phyloP scores from a whole-genome alignment of 2,329 filamentous ascomycete genomes.

The Lachnellula hyalina region DNA sequence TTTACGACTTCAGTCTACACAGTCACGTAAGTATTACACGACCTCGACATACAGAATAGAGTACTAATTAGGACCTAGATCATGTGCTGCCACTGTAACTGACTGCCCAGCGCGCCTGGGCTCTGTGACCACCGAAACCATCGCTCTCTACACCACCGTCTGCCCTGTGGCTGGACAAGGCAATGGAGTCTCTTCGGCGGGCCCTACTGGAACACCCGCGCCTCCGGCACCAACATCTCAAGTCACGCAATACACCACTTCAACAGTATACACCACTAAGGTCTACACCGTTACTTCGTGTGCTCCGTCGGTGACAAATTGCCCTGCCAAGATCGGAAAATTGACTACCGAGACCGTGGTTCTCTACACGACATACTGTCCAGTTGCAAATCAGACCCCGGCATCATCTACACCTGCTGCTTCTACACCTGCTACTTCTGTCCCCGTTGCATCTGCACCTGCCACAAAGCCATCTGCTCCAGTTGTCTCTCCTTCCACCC shows the following conservation, averaged over 20 bases:
- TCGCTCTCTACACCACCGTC: slow-evolving; percentile 34
- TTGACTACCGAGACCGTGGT: slow-evolving; percentile 25
- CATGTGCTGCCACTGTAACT: slow-evolving; percentile 26
- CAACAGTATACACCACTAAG: slow-evolving; percentile 46
- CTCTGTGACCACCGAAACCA: slow-evolving; percentile 32
- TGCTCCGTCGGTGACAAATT: slow-evolving; percentile 23
- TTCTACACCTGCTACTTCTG: background rate
- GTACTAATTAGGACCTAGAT: background rate
- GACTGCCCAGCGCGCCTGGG: slow-evolving; percentile 24
- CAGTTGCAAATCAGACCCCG: slow-evolving; percentile 7
- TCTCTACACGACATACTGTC: slow-evolving; percentile 25
- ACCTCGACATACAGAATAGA: background rate
- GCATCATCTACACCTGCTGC: background rate
- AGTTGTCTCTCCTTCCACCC: background rate
- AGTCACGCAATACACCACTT: slow-evolving; percentile 27
- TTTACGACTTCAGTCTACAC: slow-evolving; percentile 42
- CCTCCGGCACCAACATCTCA: slow-evolving; percentile 1
- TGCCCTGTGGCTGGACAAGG: slow-evolving; percentile 29
- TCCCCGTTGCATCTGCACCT: background rate
- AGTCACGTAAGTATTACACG: slow-evolving; percentile 13
- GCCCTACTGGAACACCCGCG: background rate
- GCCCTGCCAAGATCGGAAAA: slow-evolving; percentile 15
- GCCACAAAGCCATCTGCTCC: background rate
- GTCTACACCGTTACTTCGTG: slow-evolving; percentile 29
- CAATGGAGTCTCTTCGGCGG: background rate